These are phyloP conservation scores for Dictyophora rubrovolvata DNA, from an alignment of 768 basidiomycete species.

Conservation along the genomic window DNA sequence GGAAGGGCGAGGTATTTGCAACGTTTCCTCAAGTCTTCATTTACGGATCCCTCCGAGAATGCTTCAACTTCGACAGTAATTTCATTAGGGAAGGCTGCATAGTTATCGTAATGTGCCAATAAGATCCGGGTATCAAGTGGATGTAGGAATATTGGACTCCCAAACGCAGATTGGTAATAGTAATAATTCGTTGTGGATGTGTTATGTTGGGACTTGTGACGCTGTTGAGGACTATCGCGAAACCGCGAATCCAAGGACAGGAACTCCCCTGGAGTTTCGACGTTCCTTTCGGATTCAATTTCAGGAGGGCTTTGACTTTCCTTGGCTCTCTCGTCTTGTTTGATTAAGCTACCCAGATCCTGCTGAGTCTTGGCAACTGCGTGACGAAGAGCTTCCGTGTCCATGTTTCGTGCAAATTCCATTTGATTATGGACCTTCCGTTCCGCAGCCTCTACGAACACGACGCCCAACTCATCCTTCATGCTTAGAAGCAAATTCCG, in stretches of 20 bases:
- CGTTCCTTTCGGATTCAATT: conserved; percentile 9
- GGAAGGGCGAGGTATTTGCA: conserved; percentile 93
- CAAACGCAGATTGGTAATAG: conserved; percentile 91
- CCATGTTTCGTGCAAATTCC: conserved; percentile 66
- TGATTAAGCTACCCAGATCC: conserved; percentile 43
- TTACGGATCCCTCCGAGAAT: conserved; percentile 66
- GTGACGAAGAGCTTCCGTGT: conserved; percentile 52
- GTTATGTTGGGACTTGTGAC: conserved; percentile 76
- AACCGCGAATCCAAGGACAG: conserved; percentile 25
- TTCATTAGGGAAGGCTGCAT: conserved; percentile 73
- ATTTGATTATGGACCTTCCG: conserved; percentile 71
- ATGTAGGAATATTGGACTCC: conserved; percentile 85
- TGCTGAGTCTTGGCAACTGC: conserved; percentile 54
- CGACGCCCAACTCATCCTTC: conserved; percentile 66
- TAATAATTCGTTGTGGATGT: conserved; percentile 86
- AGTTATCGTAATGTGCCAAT: conserved; percentile 70
- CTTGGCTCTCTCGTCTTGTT: conserved; percentile 4
- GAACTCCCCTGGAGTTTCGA: conserved; percentile 54
- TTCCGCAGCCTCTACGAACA: conserved; percentile 74
- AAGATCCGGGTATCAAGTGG: conserved; percentile 94
- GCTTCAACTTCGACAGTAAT: conserved; percentile 77
- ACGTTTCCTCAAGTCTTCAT: conserved; percentile 87
- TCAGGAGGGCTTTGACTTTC: conserved; percentile 20
- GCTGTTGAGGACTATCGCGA: conserved; percentile 13
- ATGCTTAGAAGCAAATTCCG: conserved; percentile 51